Evolutionary conservation across 768 basidiomycete species (phyloP).

Genomic region (Amylocystis lapponica): DNA sequence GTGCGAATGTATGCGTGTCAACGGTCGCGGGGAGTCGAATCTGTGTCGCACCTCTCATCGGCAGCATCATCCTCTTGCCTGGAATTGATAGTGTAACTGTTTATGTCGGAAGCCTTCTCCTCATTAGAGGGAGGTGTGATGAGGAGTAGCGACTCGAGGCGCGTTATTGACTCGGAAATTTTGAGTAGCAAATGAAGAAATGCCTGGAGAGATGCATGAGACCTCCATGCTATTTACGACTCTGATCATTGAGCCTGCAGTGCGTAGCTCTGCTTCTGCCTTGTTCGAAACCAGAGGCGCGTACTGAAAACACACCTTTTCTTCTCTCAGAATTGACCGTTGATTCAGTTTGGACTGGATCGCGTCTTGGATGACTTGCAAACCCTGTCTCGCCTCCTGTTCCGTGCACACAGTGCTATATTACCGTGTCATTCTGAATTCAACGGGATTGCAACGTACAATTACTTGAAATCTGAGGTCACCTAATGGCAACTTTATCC

Average conservation of each 20-base stretch:
- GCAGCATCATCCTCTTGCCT: constrained; percentile 29
- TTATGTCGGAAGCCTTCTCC: constrained; percentile 29
- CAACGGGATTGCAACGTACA: constrained; percentile 37
- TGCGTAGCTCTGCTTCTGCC: not conserved
- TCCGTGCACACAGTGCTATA: not conserved
- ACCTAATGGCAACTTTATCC: constrained; percentile 62
- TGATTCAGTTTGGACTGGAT: constrained; percentile 76
- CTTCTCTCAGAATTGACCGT: constrained; percentile 73
- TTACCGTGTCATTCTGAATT: not conserved
- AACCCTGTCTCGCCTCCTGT: constrained; percentile 57
- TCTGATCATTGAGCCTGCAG: not conserved
- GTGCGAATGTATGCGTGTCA: not conserved
- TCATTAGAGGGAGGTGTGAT: constrained; percentile 52
- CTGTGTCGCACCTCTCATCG: constrained; percentile 38
- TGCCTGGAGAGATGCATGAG: constrained; percentile 39
- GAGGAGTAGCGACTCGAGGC: constrained; percentile 81
- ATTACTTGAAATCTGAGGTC: constrained; percentile 60
- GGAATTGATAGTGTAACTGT: constrained; percentile 28
- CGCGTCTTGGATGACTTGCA: constrained; percentile 62
- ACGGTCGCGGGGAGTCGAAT: too few relatives aligned
- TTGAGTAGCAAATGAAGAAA: constrained; percentile 84
- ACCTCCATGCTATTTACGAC: not conserved
- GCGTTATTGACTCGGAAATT: constrained; percentile 85
- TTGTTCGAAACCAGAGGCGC: not conserved
- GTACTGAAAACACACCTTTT: constrained; percentile 74